phyloP scores from a whole-genome alignment of 2,329 filamentous ascomycete genomes.

The Scedosporium dehoogii region DNA sequence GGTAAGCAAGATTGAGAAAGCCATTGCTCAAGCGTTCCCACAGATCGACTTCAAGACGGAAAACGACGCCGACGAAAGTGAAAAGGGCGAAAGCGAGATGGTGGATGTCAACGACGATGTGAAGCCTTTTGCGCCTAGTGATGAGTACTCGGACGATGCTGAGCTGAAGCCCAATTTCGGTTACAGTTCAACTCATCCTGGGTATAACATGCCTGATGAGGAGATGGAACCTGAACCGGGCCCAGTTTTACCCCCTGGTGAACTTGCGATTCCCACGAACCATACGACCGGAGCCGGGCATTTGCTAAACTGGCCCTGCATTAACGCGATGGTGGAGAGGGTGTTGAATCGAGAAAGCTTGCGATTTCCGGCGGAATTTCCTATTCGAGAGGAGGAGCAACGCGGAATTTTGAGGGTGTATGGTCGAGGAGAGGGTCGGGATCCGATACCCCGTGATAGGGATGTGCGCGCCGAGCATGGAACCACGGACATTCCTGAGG shows the following conservation, averaged over 20 bases:
- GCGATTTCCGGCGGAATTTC: conserved; percentile 57
- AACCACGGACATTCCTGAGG: conserved; percentile 31
- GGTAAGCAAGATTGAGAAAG: conserved; percentile 9
- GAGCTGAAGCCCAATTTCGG: not conserved
- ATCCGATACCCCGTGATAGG: conserved; percentile 18
- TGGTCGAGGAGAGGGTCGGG: conserved; percentile 60
- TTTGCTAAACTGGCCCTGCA: conserved; percentile 63
- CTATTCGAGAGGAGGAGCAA: conserved; percentile 63
- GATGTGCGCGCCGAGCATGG: conserved; percentile 23
- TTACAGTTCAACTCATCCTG: conserved; percentile 14
- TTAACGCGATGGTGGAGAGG: conserved; percentile 50
- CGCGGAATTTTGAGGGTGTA: conserved; percentile 67
- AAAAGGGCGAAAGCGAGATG: not conserved
- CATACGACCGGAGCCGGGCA: conserved; percentile 87
- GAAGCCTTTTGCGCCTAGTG: not conserved
- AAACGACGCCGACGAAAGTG: not conserved
- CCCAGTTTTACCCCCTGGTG: conserved; percentile 42
- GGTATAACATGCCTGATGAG: conserved; percentile 32
- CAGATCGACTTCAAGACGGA: conserved; percentile 8
- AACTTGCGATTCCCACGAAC: conserved; percentile 67
- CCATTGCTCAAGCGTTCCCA: conserved; percentile 8
- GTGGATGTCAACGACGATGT: conserved; percentile 3
- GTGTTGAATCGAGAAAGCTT: conserved; percentile 39
- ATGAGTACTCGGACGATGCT: not conserved
- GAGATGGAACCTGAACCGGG: conserved; percentile 34